These are phyloP conservation scores for Wickerhamomyces ciferrii DNA, from an alignment of 805 yeast species.

Conservation along the genomic window DNA sequence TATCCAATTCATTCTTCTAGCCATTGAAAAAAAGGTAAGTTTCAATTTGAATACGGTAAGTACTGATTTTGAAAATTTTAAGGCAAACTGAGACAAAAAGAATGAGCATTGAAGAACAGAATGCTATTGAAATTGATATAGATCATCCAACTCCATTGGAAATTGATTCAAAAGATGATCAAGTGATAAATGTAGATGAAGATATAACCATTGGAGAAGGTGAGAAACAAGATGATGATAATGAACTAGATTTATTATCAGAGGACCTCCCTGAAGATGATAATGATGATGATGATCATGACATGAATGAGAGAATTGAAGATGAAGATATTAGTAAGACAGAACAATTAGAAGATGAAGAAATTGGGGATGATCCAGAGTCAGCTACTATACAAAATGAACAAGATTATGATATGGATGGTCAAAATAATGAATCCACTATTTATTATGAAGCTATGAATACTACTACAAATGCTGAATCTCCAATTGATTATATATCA, in stretches of 20 bases:
- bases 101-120: background rate
- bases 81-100: background rate
- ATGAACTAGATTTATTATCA: background rate
- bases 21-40: too few species aligned
- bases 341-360: background rate
- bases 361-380: background rate
- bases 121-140: background rate
- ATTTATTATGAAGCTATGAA: background rate
- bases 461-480: background rate
- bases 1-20: too few species aligned
- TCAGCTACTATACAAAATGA: background rate
- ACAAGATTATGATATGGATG: background rate
- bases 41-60: background rate
- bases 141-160: background rate
- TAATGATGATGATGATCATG: background rate
- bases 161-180: too few species aligned
- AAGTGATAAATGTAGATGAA: background rate
- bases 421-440: background rate
- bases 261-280: background rate
- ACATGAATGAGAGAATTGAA: background rate
- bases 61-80: too few species aligned
- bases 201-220: background rate
- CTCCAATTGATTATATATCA: background rate
- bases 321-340: background rate
- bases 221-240: background rate